Base-by-base conservation (phyloP, 2,329 filamentous ascomycete species). In the Ophiosphaerella herpotricha region DNA sequence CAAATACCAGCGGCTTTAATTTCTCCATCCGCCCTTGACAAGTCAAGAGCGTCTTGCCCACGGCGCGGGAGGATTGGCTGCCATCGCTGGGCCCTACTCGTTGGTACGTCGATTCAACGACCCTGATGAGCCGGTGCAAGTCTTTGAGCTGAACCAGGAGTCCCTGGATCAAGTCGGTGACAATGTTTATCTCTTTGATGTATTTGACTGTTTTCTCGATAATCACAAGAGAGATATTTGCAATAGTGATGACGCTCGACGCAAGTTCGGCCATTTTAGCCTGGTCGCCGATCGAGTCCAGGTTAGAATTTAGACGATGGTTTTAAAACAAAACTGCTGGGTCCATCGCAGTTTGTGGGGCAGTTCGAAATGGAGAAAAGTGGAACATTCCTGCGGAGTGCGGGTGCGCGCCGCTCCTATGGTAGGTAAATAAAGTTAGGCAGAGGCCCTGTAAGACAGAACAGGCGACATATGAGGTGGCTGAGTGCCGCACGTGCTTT, bases 211-310 rank as follows among this genome's bases (percentile, higher is more conserved):
- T 55, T 13, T 49, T 53, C 21, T 44, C 18, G 26, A 63, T 50
- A 9, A 61, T 33, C 14, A 45, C 40, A 2, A 55, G 41, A 2
- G 48, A 51, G 7, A 57, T 8, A 31, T 54, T 40, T 32, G 47
- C 48, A 32, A 63, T 43, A 21, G 55, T 61, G 16, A 59, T 46
- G 12, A 60, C 46, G 38, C 49, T 49, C 2, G 56, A 51, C 2
- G 53, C 37, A 1, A 51, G 31, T 24, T 63, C 60, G 12, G 60
- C 58, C 60, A 63, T 61, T n/a, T 12, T 45, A 40, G 37, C 34
- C 16, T 18, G 8, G 33, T 41, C 13, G 38, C 7, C 9, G 26
- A 8, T 29, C 29, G 14, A 23, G 13, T 21, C 32, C n/a, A n/a
- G 18, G 14, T 35, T 26, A 23, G 13, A n/a, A 9, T 23, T 39